Base-by-base conservation (phyloP, 345 rosid species). In the Linum usitatissimum region DNA sequence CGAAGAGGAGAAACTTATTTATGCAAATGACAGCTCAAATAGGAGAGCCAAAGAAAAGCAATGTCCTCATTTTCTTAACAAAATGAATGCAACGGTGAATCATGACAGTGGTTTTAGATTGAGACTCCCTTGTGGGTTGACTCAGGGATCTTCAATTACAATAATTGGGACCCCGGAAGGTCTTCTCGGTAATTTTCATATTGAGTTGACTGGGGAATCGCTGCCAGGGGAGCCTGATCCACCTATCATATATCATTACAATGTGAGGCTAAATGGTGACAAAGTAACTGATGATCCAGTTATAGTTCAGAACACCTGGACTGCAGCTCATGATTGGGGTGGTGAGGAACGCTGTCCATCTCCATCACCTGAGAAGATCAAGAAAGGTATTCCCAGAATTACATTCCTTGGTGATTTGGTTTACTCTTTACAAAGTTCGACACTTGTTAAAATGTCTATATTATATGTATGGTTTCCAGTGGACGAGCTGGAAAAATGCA, bases 181-280 rank as follows among this genome's bases (percentile, higher is more conserved):
- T 68, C 90, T 94, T 77, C 85, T 84, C 61, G 97, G 99, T 34
- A 84, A 82, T 70, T 86, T 94, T 71, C 82, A 80, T 67, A 82
- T 94, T 68, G 97, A 94, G 74, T 71, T 94, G 66, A 80, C 91
- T 0, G 99, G 99, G 74, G 95, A 87, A 77, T 81, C 89, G 55
- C 91, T 94, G 55, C 96, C 97, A 12, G 99, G 97, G 81, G 99
- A 94, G 82, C 99, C 97, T 63, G 91, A 94, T 71, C 99, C 99
- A 20, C 99, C 99, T 8, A 73, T 94, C 66, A 75, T 94, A 70
- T 74, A 87, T 68, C 99, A 94, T 76, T 94, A 90, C 74, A 94
- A 88, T 75, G 96, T 88, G 39, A 87, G 99, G 86, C 92, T 90
- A 63, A 90, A 79, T 63, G 99, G 97, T 23, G 99, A 93, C 78